Percentiles rank a stretch among this genome's conserved stretches.
Evolutionary conservation across 176 grass and related monocot genomes (phyloP).

Genomic region (Avena atlantica): DNA sequence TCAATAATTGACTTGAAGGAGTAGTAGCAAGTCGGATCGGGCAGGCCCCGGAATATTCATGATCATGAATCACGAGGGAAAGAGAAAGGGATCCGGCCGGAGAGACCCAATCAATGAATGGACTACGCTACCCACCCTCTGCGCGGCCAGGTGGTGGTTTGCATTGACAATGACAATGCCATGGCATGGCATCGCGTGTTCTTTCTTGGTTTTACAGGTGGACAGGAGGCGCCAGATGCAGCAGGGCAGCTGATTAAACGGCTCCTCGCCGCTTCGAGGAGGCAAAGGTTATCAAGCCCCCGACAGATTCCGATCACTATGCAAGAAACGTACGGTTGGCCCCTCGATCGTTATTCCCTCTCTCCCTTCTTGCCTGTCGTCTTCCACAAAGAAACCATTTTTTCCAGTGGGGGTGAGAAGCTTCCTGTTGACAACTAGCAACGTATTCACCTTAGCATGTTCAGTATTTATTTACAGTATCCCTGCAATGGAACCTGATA

Average conservation of each 20-base stretch:
- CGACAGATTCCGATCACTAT: background rate
- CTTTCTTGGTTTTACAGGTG: conserved; percentile 12
- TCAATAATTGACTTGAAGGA: conserved; percentile 40
- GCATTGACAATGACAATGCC: conserved; percentile 15
- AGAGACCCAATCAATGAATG: conserved; percentile 29
- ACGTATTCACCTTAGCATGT: background rate
- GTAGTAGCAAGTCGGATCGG: background rate
- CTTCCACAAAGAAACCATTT: conserved; percentile 18
- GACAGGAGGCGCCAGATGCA: background rate
- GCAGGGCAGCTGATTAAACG: background rate
- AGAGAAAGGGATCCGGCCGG: conserved; percentile 10
- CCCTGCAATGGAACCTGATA: background rate
- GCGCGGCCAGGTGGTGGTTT: conserved; percentile 36
- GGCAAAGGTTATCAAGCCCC: conserved; percentile 31
- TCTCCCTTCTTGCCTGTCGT: conserved; percentile 9
- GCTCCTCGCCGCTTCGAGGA: conserved; percentile 39
- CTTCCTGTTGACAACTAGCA: conserved; percentile 41
- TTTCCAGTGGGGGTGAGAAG: conserved; percentile 41
- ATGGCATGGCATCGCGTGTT: background rate
- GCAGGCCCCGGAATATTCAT: conserved; percentile 44
- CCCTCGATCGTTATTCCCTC: conserved; percentile 33
- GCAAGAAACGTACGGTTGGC: background rate
- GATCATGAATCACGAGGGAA: conserved; percentile 26
- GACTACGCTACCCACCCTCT: background rate
- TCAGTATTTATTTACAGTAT: background rate